A percentile compares a stretch with the other conserved stretches of the same genome.
These are phyloP conservation scores for Cryptococcus amylolentus DNA, from an alignment of 1,284 basidiomycete genomes.

Conservation along the genomic window DNA sequence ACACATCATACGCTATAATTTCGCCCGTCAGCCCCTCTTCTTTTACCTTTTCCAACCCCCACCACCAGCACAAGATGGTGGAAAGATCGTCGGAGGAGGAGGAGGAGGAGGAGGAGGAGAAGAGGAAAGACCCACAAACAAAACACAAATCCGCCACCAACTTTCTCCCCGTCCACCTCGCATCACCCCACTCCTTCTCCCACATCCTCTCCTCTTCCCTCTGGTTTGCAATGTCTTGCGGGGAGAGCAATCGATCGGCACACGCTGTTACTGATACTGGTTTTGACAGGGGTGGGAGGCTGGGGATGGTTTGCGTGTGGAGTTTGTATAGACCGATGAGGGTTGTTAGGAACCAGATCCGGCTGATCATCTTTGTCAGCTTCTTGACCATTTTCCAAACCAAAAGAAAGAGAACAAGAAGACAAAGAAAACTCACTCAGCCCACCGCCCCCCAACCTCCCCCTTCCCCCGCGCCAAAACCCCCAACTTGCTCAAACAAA, in stretches of 20 bases:
- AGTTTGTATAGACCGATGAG: conserved; percentile 39
- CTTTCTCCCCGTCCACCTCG: conserved; percentile 37
- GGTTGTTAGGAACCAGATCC: conserved; percentile 43
- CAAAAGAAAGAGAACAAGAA: too few species aligned
- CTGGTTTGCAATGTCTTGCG: neutral
- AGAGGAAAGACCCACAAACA: conserved; percentile 36
- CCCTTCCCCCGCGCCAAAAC: conserved; percentile 29
- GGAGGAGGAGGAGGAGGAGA: neutral
- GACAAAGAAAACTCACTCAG: conserved; percentile 18
- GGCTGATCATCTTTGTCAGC: conserved; percentile 16
- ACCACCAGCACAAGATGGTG: neutral
- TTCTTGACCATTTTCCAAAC: neutral
- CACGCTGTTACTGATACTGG: neutral
- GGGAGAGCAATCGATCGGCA: neutral
- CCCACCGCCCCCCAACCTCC: conserved; percentile 32
- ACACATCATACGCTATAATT: conserved; percentile 41
- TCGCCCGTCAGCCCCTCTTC: neutral
- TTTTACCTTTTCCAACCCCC: neutral
- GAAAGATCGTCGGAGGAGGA: neutral
- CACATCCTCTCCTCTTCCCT: neutral
- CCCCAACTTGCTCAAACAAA: conserved; percentile 39
- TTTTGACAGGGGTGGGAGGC: neutral
- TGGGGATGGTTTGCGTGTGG: conserved; percentile 29
- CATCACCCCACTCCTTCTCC: conserved; percentile 19
- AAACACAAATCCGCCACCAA: conserved; percentile 41